Evolutionary conservation across 176 grass and related monocot species (phyloP), one percentile per base, ranked within the genome.

Genomic region (maize (Zea mays)): DNA sequence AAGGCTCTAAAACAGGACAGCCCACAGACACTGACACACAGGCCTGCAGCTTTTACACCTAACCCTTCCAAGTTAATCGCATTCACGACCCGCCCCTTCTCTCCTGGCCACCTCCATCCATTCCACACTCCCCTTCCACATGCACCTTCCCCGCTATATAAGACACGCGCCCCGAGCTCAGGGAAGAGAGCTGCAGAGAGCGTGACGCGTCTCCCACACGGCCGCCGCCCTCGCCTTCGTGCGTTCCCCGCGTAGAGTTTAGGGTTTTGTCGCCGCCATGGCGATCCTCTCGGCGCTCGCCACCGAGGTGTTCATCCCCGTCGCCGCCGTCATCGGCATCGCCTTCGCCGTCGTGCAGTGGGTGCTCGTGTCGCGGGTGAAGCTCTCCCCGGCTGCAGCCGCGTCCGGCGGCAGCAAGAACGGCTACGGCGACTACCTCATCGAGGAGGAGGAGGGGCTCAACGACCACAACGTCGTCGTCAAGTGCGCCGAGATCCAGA

Each of bases 361-460:
- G 93, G 16, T 88, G 5, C 6, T 97, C 46, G 93, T 97, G 15
- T 89, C 93, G 55, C 20, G 5, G 74, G 93, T 97, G 10, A 93
- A 93, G 85, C 57, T 93, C 78, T 82, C 87, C 58, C 90, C 93
- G 8, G 88, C 84, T 55, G 86, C 81, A 43, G 81, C 88, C 59
- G 37, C 70, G 1, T 74, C 43, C 6, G 87, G 69, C 1, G n/a
- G 71, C 0, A 15, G 12, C 71, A 92, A 97, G 88, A 90, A 93
- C 60, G 83, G 83, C 12, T 90, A 82, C 59, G 85, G 79, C 0
- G 93, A 93, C 75, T 88, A 36, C 83, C 83, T 97, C 83, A 97
- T 97, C 63, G 93, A 97, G 82, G 93, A 93, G 85, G 93, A 97
- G 85, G 93, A 97, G 76, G 93, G 93, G 8, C 87, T 97, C 75